Evolutionary conservation across 2,329 filamentous ascomycete species (phyloP).

Genomic region (Exophiala lecanii-corni): DNA sequence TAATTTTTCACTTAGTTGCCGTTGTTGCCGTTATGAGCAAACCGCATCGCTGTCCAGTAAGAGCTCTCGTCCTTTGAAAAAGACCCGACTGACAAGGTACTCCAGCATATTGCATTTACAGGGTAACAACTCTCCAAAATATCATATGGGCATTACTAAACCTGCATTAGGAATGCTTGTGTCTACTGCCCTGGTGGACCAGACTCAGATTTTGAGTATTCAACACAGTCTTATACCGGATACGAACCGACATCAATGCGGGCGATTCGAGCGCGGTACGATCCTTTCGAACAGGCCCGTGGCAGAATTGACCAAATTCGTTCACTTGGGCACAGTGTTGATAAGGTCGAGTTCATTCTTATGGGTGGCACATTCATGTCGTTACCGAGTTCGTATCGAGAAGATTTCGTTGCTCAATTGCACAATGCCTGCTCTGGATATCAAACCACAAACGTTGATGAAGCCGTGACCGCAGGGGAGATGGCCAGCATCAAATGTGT

Average conservation of each 20-base stretch:
- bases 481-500: conserved; percentile 98
- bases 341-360: conserved; percentile 99
- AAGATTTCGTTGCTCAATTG: conserved; percentile 89
- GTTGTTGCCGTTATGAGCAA: conserved; percentile 97
- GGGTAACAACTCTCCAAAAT: conserved; percentile 3
- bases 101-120: conserved; percentile 83
- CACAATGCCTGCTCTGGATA: conserved; percentile 97
- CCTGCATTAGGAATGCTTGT: conserved; percentile 74
- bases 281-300: conserved; percentile 94
- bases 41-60: conserved; percentile 77
- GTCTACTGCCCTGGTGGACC: conserved; percentile 97
- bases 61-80: not conserved
- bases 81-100: not conserved
- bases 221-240: conserved; percentile 96
- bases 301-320: conserved; percentile 96
- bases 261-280: conserved; percentile 92
- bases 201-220: conserved; percentile 98
- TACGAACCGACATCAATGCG: conserved; percentile 99
- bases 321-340: conserved; percentile 89
- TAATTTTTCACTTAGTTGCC: conserved; percentile 1
- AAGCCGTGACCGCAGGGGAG: conserved; percentile 88
- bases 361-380: conserved; percentile 99
- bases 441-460: conserved; percentile 88
- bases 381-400: conserved; percentile 77
- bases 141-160: not conserved